Percentiles rank a stretch among this genome's conserved stretches.
phyloP scores from a whole-genome alignment of 164 flowering plant species.

The Sextonia rubra region DNA sequence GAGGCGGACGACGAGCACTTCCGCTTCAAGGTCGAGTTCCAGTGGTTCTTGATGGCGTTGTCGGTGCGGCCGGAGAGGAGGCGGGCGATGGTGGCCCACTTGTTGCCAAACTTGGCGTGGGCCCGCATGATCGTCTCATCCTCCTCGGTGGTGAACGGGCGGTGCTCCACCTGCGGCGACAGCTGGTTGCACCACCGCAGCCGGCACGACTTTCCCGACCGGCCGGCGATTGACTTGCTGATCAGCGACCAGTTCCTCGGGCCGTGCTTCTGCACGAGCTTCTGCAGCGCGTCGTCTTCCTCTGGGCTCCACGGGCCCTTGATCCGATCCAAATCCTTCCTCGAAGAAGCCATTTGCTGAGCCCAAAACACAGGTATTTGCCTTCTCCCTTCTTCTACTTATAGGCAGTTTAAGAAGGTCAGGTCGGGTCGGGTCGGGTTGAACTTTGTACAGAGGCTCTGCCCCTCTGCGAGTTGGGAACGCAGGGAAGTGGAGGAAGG shows the following conservation, averaged over 20 bases:
- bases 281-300: conserved; percentile 61
- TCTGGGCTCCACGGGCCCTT: conserved; percentile 98
- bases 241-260: conserved; percentile 89
- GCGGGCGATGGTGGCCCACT: conserved; percentile 89
- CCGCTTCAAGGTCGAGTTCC: conserved; percentile 83
- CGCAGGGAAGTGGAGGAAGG: conserved; percentile 12
- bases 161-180: conserved; percentile 80
- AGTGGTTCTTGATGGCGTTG: conserved; percentile 87
- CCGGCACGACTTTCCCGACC: conserved; percentile 89
- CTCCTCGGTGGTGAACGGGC: conserved; percentile 69
- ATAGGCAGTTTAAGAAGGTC: background rate
- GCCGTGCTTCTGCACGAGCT: conserved; percentile 65
- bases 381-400: background rate
- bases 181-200: conserved; percentile 93
- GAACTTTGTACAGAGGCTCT: background rate
- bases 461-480: conserved; percentile 16
- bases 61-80: conserved; percentile 76
- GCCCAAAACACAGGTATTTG: background rate
- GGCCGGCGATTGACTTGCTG: conserved; percentile 72
- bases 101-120: conserved; percentile 73
- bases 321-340: conserved; percentile 62
- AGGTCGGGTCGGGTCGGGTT: conserved; percentile 10
- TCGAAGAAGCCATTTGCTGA: background rate
- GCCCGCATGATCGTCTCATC: conserved; percentile 72
- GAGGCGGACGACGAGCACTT: conserved; percentile 39